These are phyloP conservation scores for Vitis hybrid DNA, from an alignment of 177 flowering plant species.

Conservation along the genomic window DNA sequence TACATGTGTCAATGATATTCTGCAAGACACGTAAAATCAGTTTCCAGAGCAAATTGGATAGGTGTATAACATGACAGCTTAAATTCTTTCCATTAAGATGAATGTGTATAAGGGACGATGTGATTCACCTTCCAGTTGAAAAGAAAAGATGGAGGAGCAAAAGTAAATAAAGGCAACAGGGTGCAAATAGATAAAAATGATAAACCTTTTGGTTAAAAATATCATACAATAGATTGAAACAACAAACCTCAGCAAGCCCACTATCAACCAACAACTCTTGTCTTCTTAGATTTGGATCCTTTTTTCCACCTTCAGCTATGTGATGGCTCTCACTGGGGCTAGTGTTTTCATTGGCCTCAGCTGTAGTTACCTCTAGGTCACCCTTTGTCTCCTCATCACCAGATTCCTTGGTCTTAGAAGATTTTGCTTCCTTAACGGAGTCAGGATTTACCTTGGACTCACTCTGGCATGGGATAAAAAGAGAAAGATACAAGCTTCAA, in stretches of 20 bases:
- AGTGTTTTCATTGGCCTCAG: constrained; percentile 18
- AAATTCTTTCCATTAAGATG: background rate
- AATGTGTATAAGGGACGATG: background rate
- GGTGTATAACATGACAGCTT: too few relatives aligned
- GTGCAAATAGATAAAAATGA: background rate
- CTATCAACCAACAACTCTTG: constrained; percentile 72
- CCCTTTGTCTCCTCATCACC: constrained; percentile 18
- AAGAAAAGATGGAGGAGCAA: background rate
- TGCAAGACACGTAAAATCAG: constrained; percentile 29
- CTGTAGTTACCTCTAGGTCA: constrained; percentile 15
- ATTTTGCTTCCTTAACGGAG: background rate
- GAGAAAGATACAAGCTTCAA: background rate
- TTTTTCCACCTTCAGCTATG: constrained; percentile 67
- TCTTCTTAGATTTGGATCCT: constrained; percentile 78
- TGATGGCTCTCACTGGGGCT: constrained; percentile 20
- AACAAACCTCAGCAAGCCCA: constrained; percentile 91
- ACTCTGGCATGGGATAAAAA: constrained; percentile 12
- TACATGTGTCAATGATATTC: constrained; percentile 67
- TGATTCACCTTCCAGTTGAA: background rate
- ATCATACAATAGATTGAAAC: background rate
- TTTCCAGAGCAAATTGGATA: background rate
- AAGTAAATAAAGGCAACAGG: constrained; percentile 3
- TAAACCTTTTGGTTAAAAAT: background rate
- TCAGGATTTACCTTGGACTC: constrained; percentile 25
- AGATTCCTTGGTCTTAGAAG: constrained; percentile 26